Evolutionary conservation across 441 rosid species (phyloP).

Genomic region (Gossypium davidsonii): DNA sequence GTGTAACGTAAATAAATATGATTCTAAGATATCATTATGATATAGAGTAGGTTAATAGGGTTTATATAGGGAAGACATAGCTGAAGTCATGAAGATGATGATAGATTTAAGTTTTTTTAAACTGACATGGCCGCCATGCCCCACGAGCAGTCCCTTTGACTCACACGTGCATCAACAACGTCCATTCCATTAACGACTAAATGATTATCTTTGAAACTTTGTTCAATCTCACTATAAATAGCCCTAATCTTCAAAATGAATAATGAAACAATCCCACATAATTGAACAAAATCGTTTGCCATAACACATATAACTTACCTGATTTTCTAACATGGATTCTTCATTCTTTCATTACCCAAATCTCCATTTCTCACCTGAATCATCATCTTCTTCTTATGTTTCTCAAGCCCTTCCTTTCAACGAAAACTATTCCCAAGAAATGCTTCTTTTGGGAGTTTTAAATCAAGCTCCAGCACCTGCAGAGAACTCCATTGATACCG

Average conservation of each 20-base stretch:
- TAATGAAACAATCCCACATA: too few relatives aligned
- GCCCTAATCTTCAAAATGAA: neutral
- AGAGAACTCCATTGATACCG: neutral
- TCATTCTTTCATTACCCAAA: constrained; percentile 28
- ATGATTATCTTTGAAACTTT: neutral
- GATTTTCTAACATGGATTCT: constrained; percentile 22
- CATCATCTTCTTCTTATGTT: constrained; percentile 23
- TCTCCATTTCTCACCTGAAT: constrained; percentile 28
- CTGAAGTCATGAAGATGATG: constrained; percentile 27
- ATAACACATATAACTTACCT: too few relatives aligned
- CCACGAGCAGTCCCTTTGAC: constrained; percentile 34
- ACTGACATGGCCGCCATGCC: constrained; percentile 50
- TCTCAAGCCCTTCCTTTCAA: constrained; percentile 38
- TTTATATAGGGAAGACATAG: neutral
- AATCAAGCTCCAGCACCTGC: constrained; percentile 4
- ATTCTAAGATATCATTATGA: too few relatives aligned
- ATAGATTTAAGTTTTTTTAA: neutral
- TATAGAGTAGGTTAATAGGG: neutral
- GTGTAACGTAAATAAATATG: neutral
- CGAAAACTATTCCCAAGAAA: constrained; percentile 41
- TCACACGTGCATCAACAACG: constrained; percentile 31
- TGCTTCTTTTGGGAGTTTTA: constrained; percentile 33
- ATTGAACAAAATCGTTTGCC: too few relatives aligned
- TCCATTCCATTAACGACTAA: constrained; percentile 30
- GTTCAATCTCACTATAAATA: constrained; percentile 22